These are phyloP conservation scores for Phytophthora agathidicida DNA, from an alignment of 352 stramenopile genomes.

Conservation along the genomic window DNA sequence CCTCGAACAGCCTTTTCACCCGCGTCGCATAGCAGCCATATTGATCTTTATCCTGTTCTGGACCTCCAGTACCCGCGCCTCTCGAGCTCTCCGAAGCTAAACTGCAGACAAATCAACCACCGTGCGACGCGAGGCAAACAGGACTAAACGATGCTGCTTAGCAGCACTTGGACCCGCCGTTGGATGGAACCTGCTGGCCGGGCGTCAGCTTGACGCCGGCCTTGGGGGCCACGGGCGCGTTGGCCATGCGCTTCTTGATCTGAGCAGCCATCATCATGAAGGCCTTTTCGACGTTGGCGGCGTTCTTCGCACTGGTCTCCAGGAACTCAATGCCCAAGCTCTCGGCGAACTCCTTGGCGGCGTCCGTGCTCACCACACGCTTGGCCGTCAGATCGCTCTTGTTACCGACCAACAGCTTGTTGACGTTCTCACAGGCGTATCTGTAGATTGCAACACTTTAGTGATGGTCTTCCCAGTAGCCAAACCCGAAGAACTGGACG, in stretches of 20 bases:
- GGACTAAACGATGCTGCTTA: constrained; percentile 67
- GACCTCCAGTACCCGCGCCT: constrained; percentile 8
- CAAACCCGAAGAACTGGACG: constrained; percentile 5
- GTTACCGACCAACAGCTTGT: constrained; percentile 98
- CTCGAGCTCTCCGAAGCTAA: constrained; percentile 17
- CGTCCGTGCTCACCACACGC: constrained; percentile 93
- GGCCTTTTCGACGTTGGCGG: constrained; percentile 90
- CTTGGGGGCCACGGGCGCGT: constrained; percentile 80
- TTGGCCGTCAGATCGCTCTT: constrained; percentile 97
- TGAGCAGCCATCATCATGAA: constrained; percentile 94
- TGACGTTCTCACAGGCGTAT: constrained; percentile 97
- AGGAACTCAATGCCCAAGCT: constrained; percentile 90
- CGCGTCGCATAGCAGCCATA: constrained; percentile 22
- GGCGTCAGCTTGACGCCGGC: constrained; percentile 64
- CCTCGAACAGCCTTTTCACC: constrained; percentile 34
- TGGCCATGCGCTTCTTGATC: constrained; percentile 93
- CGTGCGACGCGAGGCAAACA: constrained; percentile 32
- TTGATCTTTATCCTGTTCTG: constrained; percentile 33
- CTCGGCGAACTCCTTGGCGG: constrained; percentile 92
- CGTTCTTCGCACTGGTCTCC: constrained; percentile 91
- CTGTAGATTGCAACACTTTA: constrained; percentile 35
- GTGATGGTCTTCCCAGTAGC: background rate
- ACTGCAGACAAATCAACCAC: constrained; percentile 29
- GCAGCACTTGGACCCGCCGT: constrained; percentile 82
- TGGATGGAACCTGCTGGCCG: constrained; percentile 69